Evolutionary conservation across 495 filamentous ascomycete genomes (phyloP).

Genomic region (Aspergillus kassunensis): DNA sequence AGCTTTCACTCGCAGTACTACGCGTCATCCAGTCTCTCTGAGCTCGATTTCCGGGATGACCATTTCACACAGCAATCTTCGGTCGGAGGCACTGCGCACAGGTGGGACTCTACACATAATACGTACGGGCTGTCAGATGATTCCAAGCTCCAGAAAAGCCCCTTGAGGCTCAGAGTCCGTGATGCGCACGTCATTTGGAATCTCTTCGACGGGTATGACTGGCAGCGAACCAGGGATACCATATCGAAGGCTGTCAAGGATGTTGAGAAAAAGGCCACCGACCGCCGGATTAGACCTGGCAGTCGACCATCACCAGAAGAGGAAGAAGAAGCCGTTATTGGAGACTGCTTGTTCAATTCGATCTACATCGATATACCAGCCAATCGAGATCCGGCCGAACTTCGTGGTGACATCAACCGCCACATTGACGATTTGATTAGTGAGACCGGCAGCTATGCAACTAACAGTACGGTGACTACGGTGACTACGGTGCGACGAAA

Average conservation of each 20-base stretch:
- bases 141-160: conserved; percentile 59
- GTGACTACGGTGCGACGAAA: conserved; percentile 53
- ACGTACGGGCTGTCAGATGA: conserved; percentile 65
- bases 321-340: conserved; percentile 83
- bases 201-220: conserved; percentile 96
- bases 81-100: conserved; percentile 64
- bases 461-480: conserved; percentile 60
- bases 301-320: conserved; percentile 51
- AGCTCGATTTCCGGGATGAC: conserved; percentile 70
- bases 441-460: conserved; percentile 83
- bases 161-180: conserved; percentile 71
- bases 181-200: conserved; percentile 97
- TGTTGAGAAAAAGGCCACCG: conserved; percentile 74
- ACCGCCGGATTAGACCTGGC: conserved; percentile 54
- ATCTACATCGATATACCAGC: conserved; percentile 94
- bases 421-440: conserved; percentile 81
- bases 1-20: conserved; percentile 58
- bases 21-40: conserved; percentile 44
- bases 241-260: conserved; percentile 84
- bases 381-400: conserved; percentile 76
- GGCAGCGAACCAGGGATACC: conserved; percentile 79
- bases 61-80: conserved; percentile 66
- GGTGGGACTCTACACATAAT: conserved; percentile 73
- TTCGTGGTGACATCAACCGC: conserved; percentile 78
- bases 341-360: conserved; percentile 95